A percentile compares a stretch with the other conserved stretches of the same genome.
phyloP scores from a whole-genome alignment of 768 basidiomycete species.

The Leccinum ochraceum region DNA sequence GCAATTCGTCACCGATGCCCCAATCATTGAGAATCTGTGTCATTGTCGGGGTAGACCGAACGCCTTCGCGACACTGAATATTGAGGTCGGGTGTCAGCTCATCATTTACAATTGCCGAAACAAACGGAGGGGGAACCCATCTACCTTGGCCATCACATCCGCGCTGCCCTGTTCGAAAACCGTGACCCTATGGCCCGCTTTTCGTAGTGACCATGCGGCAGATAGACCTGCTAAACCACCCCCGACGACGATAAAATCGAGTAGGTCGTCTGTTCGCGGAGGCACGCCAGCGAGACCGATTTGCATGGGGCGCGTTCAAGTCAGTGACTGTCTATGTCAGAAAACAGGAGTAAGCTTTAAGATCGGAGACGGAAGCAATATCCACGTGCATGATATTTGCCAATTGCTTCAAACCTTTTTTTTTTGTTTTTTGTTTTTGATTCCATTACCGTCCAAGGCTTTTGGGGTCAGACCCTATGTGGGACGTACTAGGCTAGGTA shows the following conservation, averaged over 20 bases:
- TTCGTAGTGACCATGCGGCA: slow-evolving; percentile 51
- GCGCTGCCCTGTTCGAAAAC: slow-evolving; percentile 51
- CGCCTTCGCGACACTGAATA: slow-evolving; percentile 36
- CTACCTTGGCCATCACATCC: slow-evolving; percentile 39
- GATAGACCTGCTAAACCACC: slow-evolving; percentile 52
- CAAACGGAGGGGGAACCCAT: background rate
- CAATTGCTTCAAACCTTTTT: no score
- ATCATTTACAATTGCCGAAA: background rate
- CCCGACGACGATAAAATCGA: slow-evolving; percentile 28
- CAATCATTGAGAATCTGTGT: slow-evolving; percentile 53
- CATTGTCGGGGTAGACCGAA: slow-evolving; percentile 58
- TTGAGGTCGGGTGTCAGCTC: background rate
- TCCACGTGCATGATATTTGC: no score
- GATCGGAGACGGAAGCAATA: background rate
- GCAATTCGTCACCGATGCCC: slow-evolving; percentile 48
- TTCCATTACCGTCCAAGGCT: no score
- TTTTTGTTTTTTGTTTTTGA: no score
- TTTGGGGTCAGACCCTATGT: no score
- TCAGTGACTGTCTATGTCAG: background rate
- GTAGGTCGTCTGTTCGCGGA: slow-evolving; percentile 13
- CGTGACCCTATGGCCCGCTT: slow-evolving; percentile 56
- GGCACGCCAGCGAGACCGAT: slow-evolving; percentile 8
- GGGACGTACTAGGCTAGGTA: no score
- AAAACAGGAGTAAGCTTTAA: no score
- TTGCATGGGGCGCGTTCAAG: slow-evolving; percentile 8